Evolutionary conservation across 2,329 filamentous ascomycete genomes (phyloP).

Genomic region (Fusarium coffeatum): DNA sequence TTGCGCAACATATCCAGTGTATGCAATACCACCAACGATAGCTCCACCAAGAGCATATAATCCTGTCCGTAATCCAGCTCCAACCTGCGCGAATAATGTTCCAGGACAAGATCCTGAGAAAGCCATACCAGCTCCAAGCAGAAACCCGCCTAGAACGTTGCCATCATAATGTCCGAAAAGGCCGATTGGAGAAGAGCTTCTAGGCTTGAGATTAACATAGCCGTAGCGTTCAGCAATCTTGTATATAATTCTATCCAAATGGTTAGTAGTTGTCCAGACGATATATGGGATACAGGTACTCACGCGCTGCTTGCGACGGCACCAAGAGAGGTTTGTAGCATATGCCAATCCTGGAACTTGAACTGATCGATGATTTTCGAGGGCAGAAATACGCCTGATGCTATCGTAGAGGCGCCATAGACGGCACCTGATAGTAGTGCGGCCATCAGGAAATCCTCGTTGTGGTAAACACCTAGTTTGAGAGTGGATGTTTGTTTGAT

Average conservation of each 20-base stretch:
- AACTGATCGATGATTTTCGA: constrained; percentile 71
- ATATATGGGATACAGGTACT: constrained; percentile 43
- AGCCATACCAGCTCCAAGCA: constrained; percentile 75
- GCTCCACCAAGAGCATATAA: constrained; percentile 65
- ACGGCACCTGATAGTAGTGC: constrained; percentile 62
- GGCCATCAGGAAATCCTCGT: constrained; percentile 41
- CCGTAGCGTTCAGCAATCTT: constrained; percentile 58
- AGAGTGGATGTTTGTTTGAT: not conserved
- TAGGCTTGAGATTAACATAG: constrained; percentile 59
- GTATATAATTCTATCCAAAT: constrained; percentile 55
- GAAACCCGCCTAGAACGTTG: constrained; percentile 71
- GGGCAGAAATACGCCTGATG: constrained; percentile 70
- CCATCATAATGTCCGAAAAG: constrained; percentile 69
- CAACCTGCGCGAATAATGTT: constrained; percentile 71
- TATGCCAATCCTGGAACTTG: constrained; percentile 70
- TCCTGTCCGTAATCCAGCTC: constrained; percentile 63
- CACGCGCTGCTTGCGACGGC: constrained; percentile 72
- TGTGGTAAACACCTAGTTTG: not conserved
- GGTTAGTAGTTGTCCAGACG: not conserved
- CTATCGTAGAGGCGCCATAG: constrained; percentile 71
- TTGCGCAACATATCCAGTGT: constrained; percentile 58
- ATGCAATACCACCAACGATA: constrained; percentile 66
- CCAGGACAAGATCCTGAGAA: constrained; percentile 74
- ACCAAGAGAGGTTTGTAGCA: constrained; percentile 72
- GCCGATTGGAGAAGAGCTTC: constrained; percentile 63